A percentile compares a stretch with the other conserved stretches of the same genome.
Conservation (phyloP, 139 green algal genomes). For the Diplosphaera chodatii region DNA sequence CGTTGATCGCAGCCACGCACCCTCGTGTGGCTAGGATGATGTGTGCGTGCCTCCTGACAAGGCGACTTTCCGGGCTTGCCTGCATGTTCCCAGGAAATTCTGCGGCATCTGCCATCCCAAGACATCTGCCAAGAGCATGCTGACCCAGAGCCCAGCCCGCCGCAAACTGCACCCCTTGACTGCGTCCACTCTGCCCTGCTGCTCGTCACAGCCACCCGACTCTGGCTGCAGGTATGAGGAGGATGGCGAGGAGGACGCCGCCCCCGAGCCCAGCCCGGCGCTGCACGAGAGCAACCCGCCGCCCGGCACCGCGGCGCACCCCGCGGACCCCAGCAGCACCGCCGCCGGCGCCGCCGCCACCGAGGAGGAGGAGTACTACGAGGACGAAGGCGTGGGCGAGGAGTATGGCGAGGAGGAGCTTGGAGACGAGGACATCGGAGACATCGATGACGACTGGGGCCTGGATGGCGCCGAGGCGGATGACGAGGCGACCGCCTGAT, state of each 20-base stretch:
- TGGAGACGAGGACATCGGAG: not conserved
- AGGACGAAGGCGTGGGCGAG: not conserved
- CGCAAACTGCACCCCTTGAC: no score
- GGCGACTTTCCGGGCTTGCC: no score
- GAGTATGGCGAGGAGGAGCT: not conserved
- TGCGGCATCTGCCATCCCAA: no score
- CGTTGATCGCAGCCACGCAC: no score
- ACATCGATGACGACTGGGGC: constrained; percentile 52
- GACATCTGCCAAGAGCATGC: no score
- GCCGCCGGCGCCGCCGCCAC: no score
- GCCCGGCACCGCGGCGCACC: not conserved
- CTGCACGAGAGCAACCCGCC: not conserved
- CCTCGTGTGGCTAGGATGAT: no score
- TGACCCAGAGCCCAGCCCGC: no score
- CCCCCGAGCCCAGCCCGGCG: not conserved
- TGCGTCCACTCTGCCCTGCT: no score
- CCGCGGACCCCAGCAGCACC: not conserved
- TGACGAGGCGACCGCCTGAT: not conserved
- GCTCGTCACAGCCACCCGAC: not conserved
- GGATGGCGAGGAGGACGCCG: not conserved
- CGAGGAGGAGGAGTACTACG: not conserved
- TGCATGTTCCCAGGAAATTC: no score
- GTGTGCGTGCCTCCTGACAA: no score
- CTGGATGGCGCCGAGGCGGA: constrained; percentile 39
- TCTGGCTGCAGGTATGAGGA: not conserved